Evolutionary conservation across 208 protist species (phyloP), one percentile per base, ranked within the genome.

Genomic region (Leptomonas pyrrhocoris): DNA sequence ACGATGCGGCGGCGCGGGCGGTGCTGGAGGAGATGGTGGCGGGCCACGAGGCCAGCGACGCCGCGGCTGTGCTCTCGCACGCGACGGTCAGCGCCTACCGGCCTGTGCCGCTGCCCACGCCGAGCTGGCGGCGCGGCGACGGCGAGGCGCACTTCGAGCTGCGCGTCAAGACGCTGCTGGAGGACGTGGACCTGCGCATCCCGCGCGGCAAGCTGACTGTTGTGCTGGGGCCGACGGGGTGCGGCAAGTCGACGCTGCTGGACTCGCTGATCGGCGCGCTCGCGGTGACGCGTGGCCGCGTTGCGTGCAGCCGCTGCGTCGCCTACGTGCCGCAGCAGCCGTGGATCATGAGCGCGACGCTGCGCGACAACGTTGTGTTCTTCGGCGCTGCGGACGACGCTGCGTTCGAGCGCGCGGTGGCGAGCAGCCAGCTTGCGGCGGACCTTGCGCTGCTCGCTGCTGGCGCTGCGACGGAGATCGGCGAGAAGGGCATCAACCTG

Each of bases 321-420:
- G 90, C 92, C 6, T 98, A 97, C 70, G 84, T 85, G 38, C 80
- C 94, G 30, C 97, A 98, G 76, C 77, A 93, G 71, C 65, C 94
- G 64, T 98, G 88, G 85, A 94, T 98, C 48, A 83, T 93, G 73
- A 97, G 94, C 79, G 81, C 83, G 18, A 96, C 94, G 27, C 34
- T 98, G 21, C 76, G 80, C 27, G 90, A 98, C 15, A 98, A 98
- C 77, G 87, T 98, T 27, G 48, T 95, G 9, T 98, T 98, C 74
- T 94, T 94, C 45, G 54, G 73, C 38, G 51, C 62, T 25, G 75
- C 80, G 55, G 82, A 97, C 60, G 46, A 80, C 34, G 48, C 74
- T 2, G 21, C 62, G 27, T 89, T 97, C 27, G 31, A 81, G 36
- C 40, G 58, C 6, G 84, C 84, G 13, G 43, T 98, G n/a, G 38